These are phyloP conservation scores for Zymoseptoria crescenta DNA, from an alignment of 2,329 filamentous ascomycete genomes.

Conservation along the genomic window DNA sequence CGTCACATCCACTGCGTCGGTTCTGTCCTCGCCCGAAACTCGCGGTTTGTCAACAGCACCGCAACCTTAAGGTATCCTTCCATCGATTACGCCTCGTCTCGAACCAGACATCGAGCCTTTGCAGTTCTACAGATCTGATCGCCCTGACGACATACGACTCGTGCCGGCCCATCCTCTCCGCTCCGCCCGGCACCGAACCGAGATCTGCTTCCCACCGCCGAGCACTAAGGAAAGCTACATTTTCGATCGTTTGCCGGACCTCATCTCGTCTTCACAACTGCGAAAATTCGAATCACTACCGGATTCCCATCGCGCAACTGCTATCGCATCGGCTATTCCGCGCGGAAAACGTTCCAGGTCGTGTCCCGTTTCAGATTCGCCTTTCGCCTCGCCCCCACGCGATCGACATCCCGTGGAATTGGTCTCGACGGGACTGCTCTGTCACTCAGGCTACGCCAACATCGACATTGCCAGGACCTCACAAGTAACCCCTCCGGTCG, in stretches of 20 bases:
- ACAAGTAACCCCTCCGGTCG: neutral
- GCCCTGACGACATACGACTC: neutral
- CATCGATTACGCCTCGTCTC: neutral
- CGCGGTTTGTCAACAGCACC: neutral
- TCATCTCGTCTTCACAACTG: neutral
- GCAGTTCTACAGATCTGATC: neutral
- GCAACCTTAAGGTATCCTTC: neutral
- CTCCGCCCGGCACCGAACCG: neutral
- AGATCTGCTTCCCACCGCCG: neutral
- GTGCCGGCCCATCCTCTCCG: neutral
- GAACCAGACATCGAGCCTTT: neutral
- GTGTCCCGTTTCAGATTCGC: neutral
- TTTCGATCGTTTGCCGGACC: neutral
- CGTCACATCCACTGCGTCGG: neutral
- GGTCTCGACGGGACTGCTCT: neutral
- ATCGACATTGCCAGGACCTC: neutral
- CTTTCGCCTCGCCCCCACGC: neutral
- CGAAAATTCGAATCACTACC: neutral
- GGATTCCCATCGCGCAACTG: neutral
- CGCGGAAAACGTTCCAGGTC: neutral
- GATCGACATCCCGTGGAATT: neutral
- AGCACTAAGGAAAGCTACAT: neutral
- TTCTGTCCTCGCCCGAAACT: neutral
- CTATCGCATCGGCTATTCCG: neutral
- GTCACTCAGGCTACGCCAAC: neutral